Conservation (phyloP, 2,329 filamentous ascomycete species). For the Colletotrichum lini region DNA sequence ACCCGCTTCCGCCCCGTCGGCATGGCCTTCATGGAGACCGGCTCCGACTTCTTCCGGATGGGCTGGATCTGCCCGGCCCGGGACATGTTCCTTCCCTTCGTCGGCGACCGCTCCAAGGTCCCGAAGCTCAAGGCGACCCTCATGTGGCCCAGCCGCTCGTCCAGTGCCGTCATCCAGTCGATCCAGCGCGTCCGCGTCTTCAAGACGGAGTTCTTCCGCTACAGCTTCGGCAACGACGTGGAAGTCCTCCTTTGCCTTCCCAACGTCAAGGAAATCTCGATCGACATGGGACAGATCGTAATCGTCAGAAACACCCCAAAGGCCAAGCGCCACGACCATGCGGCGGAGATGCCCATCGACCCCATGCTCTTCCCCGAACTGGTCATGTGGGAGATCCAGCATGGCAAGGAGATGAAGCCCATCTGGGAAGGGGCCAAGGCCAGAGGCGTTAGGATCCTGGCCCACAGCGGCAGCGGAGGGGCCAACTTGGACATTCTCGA, state of each 20-base stretch:
- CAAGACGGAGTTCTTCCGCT: neutral
- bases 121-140: too few species aligned
- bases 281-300: too few species aligned
- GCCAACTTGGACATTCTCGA: conserved; percentile 12
- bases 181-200: conserved; percentile 11
- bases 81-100: neutral
- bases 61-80: conserved; percentile 10
- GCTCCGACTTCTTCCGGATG: neutral
- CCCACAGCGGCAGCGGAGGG: neutral
- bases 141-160: too few species aligned
- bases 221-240: neutral
- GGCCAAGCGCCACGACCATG: too few species aligned
- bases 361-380: too few species aligned
- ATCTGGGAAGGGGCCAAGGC: neutral
- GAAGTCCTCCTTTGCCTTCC: neutral
- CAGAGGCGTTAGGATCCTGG: conserved; percentile 4
- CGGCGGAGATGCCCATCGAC: too few species aligned
- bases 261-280: too few species aligned
- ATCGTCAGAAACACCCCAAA: too few species aligned
- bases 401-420: neutral
- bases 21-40: conserved; percentile 1
- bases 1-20: neutral
- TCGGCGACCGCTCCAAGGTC: too few species aligned
- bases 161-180: neutral
- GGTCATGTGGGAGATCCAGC: too few species aligned